Base-by-base conservation (phyloP, 1,284 basidiomycete genomes). In the Marasmius tenuissimus region DNA sequence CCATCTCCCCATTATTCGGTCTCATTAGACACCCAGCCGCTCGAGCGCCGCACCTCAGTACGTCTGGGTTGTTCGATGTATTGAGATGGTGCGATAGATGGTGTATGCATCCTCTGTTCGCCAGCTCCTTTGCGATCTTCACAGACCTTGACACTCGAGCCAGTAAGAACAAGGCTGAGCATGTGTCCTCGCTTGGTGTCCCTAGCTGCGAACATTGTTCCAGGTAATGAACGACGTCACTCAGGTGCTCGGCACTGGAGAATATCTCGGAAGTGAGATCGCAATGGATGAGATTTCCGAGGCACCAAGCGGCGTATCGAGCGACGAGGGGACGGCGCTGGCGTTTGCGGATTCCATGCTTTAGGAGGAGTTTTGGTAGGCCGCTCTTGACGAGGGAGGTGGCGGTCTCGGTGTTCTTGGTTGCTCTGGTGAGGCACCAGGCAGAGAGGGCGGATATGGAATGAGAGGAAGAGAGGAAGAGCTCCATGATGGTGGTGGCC, bases 21-120 rank as follows among this genome's bases (percentile, higher is more conserved):
- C 71, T 62, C 68, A 71, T 69, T 27, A 71, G 14, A 60, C 70
- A 71, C 47, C 70, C 71, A 2, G 69, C 63, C 2, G 68, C 67
- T 40, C 70, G 63, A 12, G 68, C 66, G 55, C 55, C 56, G 67
- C 67, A 71, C 20, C 65, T 57, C 18, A 72, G 58, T 3, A 71
- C 61, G 22, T 58, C 63, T 8, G 68, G 64, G 27, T 71, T 65
- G 22, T 58, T 59, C n/a, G 67, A 65, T 14, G 63, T 66, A 22
- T 53, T 39, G 2, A 71, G 55, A 45, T 64, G 63, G 57, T 68
- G 60, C 12, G 67, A 51, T 2, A 71, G 27, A 47, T 68, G 59
- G 3, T 58, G 64, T 8, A 69, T 60, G 42, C 66, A 66, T 39
- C 68, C 70, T 18, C 66, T 65, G 35, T 64, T 67, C 0, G 65